Evolutionary conservation across 192 early-diverging fungal genomes (phyloP).

Genomic region (Chytriomyces confervae): DNA sequence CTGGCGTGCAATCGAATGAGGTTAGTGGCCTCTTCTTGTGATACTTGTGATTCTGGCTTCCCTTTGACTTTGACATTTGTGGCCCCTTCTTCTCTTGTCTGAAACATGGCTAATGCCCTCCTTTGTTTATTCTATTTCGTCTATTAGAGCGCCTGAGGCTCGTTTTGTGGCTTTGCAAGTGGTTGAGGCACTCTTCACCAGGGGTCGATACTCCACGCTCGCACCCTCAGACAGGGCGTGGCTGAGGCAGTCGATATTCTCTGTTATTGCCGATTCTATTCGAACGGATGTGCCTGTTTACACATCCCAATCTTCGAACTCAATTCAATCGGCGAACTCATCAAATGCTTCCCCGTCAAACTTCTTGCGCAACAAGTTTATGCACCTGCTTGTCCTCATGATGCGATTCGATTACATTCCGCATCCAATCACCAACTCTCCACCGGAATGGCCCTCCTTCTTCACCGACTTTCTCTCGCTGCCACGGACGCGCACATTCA

Average conservation of each 20-base stretch:
- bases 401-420: constrained; percentile 75
- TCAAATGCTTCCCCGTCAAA: constrained; percentile 31
- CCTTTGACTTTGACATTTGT: too few relatives aligned
- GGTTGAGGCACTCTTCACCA: too few relatives aligned
- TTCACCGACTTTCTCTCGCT: constrained; percentile 83
- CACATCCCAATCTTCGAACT: too few relatives aligned
- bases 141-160: constrained; percentile 71
- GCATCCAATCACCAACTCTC: constrained; percentile 33
- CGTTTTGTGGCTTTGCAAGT: constrained; percentile 82
- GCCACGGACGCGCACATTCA: constrained; percentile 54
- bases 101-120: too few relatives aligned
- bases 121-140: too few relatives aligned
- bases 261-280: constrained; percentile 46
- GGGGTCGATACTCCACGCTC: constrained; percentile 32
- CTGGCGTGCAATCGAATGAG: constrained; percentile 79
- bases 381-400: constrained; percentile 78
- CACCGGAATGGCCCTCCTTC: constrained; percentile 85
- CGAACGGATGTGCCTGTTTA: constrained; percentile 41
- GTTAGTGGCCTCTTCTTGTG: constrained; percentile 2
- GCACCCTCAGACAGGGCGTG: constrained; percentile 37
- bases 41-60: too few relatives aligned
- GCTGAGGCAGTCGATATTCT: constrained; percentile 19
- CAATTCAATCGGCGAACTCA: too few relatives aligned
- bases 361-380: constrained; percentile 83
- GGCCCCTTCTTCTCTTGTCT: too few relatives aligned